These are phyloP conservation scores for Heteromeles arbutifolia DNA, from an alignment of 306 rosid genomes.

Conservation along the genomic window DNA sequence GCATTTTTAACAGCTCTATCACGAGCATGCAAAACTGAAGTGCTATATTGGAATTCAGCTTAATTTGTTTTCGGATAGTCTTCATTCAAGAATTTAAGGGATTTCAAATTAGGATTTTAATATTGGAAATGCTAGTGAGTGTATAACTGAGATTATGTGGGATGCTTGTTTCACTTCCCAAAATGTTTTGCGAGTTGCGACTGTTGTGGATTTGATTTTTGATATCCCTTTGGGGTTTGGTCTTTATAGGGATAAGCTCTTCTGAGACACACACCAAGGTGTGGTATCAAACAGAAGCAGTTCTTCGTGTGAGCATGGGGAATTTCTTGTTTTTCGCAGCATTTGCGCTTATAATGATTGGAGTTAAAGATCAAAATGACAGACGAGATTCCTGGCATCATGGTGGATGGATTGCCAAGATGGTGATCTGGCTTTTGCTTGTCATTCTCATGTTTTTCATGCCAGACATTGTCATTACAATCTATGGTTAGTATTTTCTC, in stretches of 20 bases:
- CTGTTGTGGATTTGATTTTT: slow-evolving; percentile 3
- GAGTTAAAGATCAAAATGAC: slow-evolving; percentile 88
- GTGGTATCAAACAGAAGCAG: slow-evolving; percentile 85
- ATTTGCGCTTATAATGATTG: slow-evolving; percentile 84
- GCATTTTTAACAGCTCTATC: neutral
- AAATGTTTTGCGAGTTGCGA: neutral
- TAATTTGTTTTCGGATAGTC: neutral
- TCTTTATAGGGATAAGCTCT: slow-evolving; percentile 56
- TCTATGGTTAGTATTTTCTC: slow-evolving; percentile 50
- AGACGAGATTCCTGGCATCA: slow-evolving; percentile 95
- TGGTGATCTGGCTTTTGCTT: slow-evolving; percentile 73
- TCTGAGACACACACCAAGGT: slow-evolving; percentile 51
- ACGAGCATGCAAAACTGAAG: neutral
- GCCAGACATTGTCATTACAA: slow-evolving; percentile 51
- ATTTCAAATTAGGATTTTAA: no score
- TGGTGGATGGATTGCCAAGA: slow-evolving; percentile 86
- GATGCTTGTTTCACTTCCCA: neutral
- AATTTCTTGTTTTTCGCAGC: slow-evolving; percentile 74
- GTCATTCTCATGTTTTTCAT: slow-evolving; percentile 73
- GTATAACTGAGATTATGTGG: neutral
- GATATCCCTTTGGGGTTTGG: neutral
- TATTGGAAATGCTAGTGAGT: neutral
- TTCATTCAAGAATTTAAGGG: no score
- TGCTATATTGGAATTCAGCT: neutral
- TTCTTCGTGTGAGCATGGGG: slow-evolving; percentile 94